These are phyloP conservation scores for Sicyos baderoa DNA, from an alignment of 306 rosid genomes.

Conservation along the genomic window DNA sequence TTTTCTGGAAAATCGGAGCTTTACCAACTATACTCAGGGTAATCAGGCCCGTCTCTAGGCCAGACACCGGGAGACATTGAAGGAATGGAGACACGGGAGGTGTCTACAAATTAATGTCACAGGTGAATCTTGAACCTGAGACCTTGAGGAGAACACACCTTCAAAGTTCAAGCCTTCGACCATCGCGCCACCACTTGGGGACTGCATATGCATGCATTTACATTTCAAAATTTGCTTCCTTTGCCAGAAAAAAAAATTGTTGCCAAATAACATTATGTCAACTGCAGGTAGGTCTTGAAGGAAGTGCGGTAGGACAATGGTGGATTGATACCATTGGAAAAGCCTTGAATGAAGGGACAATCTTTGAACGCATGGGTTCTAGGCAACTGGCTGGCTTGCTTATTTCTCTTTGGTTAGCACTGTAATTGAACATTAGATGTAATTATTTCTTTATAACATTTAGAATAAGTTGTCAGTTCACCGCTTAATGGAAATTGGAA, in stretches of 20 bases:
- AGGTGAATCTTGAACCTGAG: too few species aligned
- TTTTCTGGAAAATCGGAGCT: too few species aligned
- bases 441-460: background rate
- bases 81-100: too few species aligned
- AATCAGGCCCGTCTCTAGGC: too few species aligned
- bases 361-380: slow-evolving; percentile 97
- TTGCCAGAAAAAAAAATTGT: background rate
- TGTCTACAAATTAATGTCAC: too few species aligned
- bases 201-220: background rate
- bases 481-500: background rate
- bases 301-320: slow-evolving; percentile 95
- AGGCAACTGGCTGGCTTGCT: slow-evolving; percentile 99
- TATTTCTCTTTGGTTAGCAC: slow-evolving; percentile 85
- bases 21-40: too few species aligned
- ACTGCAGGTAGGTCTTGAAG: slow-evolving; percentile 98
- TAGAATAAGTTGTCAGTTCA: slow-evolving; percentile 8
- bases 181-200: too few species aligned
- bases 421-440: slow-evolving; percentile 15
- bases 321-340: slow-evolving; percentile 95
- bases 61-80: too few species aligned
- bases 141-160: too few species aligned
- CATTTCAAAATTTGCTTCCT: background rate
- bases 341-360: slow-evolving; percentile 77
- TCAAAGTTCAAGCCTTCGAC: too few species aligned
- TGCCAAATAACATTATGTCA: slow-evolving; percentile 4